These are phyloP conservation scores for Annulohypoxylon stygium DNA, from an alignment of 495 filamentous ascomycete genomes.

Conservation along the genomic window DNA sequence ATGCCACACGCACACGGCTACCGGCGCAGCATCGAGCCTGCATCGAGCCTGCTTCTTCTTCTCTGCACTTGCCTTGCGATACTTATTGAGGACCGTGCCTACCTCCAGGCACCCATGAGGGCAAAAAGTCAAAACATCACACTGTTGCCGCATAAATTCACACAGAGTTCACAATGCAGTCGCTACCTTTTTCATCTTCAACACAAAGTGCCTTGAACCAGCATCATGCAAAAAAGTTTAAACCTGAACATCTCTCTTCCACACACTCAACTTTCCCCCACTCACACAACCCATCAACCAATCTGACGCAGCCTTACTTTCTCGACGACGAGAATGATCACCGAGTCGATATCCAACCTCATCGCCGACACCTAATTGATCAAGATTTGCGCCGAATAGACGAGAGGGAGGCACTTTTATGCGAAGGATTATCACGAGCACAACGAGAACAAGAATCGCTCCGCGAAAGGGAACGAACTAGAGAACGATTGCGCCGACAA, in stretches of 20 bases:
- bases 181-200: slow-evolving; percentile 14
- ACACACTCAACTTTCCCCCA: background rate
- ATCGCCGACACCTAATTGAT: background rate
- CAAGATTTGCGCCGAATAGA: background rate
- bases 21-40: background rate
- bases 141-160: background rate
- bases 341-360: background rate
- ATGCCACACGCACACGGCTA: background rate
- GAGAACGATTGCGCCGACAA: slow-evolving; percentile 2
- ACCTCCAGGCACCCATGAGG: background rate
- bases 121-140: background rate
- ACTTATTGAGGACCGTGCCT: background rate
- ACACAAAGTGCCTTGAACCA: background rate
- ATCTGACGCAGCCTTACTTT: background rate
- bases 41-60: background rate
- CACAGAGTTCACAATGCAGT: background rate
- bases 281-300: background rate
- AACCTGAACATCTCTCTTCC: background rate
- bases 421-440: background rate
- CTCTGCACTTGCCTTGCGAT: background rate
- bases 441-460: background rate
- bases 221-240: background rate
- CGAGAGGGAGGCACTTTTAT: background rate
- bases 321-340: background rate
- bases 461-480: background rate